Percentiles rank a stretch among this genome's conserved stretches.
phyloP scores from a whole-genome alignment of 2,329 filamentous ascomycete genomes.

The Colletotrichum sublineola region DNA sequence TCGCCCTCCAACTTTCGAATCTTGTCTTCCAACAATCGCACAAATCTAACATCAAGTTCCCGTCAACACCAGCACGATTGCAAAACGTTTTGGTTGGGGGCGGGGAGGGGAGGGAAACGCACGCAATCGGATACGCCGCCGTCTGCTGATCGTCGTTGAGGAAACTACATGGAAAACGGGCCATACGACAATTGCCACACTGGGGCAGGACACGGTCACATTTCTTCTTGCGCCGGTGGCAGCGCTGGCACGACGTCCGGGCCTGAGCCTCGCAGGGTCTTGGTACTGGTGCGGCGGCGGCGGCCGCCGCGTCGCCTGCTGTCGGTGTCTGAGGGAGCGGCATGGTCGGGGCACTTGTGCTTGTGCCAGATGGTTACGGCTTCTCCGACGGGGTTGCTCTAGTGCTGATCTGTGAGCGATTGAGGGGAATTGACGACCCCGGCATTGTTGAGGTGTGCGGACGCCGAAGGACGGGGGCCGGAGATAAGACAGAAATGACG shows the following conservation, averaged over 20 bases:
- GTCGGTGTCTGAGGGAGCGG: neutral
- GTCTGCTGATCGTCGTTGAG: slow-evolving; percentile 54
- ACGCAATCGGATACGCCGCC: slow-evolving; percentile 57
- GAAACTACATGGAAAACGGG: slow-evolving; percentile 56
- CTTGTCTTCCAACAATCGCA: slow-evolving; percentile 28
- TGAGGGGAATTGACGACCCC: neutral
- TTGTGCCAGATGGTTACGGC: neutral
- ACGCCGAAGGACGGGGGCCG: neutral
- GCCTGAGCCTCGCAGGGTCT: slow-evolving; percentile 32
- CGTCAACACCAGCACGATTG: neutral
- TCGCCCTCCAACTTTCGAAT: neutral
- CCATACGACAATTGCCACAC: slow-evolving; percentile 55
- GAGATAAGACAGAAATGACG: neutral
- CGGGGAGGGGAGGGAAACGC: slow-evolving; percentile 40
- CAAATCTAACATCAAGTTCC: neutral
- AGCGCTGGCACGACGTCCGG: slow-evolving; percentile 53
- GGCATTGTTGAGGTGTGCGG: neutral
- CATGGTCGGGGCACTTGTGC: neutral
- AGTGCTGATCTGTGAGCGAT: neutral
- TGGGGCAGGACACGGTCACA: slow-evolving; percentile 56
- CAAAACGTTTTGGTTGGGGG: neutral
- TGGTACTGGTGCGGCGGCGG: slow-evolving; percentile 39
- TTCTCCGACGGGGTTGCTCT: neutral
- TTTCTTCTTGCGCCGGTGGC: slow-evolving; percentile 58
- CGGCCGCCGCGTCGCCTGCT: neutral